These are phyloP conservation scores for Aspergillus pseudoterreus DNA, from an alignment of 2,329 filamentous ascomycete genomes.

Conservation along the genomic window DNA sequence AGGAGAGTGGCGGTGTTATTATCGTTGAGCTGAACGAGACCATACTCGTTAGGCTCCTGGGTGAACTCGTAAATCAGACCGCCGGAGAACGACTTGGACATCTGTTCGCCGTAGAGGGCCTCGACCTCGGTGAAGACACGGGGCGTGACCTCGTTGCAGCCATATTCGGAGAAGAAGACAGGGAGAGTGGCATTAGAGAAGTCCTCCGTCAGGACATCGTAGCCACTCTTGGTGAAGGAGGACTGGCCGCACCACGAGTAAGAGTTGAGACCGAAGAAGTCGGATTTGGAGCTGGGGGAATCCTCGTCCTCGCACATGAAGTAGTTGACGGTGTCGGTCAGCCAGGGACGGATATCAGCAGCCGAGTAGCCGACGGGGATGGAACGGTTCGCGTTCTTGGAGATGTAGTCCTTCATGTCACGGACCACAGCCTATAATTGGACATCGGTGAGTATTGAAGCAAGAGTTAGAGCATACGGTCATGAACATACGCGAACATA, in stretches of 20 bases:
- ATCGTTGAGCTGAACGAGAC: conserved; percentile 59
- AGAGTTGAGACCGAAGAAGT: conserved; percentile 65
- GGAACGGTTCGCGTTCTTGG: conserved; percentile 51
- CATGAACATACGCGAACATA: conserved; percentile 51
- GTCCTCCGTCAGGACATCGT: conserved; percentile 55
- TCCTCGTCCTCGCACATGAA: conserved; percentile 54
- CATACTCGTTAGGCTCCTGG: conserved; percentile 46
- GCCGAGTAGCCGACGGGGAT: conserved; percentile 68
- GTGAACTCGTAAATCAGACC: conserved; percentile 53
- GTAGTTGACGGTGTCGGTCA: conserved; percentile 59
- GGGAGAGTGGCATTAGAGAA: conserved; percentile 58
- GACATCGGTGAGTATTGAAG: not conserved
- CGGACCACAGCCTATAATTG: conserved; percentile 54
- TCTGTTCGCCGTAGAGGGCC: conserved; percentile 57
- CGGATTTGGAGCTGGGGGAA: conserved; percentile 51
- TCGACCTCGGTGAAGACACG: conserved; percentile 60
- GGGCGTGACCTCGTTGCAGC: conserved; percentile 58
- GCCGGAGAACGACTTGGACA: conserved; percentile 57
- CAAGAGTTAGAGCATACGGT: too few relatives aligned
- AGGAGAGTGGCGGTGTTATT: conserved; percentile 58
- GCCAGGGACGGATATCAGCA: conserved; percentile 59
- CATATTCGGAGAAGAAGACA: conserved; percentile 66
- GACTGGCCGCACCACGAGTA: conserved; percentile 66
- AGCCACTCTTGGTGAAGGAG: conserved; percentile 52
- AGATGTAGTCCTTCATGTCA: conserved; percentile 67